Conservation (phyloP, 345 rosid species). For the Camelina laxa region DNA sequence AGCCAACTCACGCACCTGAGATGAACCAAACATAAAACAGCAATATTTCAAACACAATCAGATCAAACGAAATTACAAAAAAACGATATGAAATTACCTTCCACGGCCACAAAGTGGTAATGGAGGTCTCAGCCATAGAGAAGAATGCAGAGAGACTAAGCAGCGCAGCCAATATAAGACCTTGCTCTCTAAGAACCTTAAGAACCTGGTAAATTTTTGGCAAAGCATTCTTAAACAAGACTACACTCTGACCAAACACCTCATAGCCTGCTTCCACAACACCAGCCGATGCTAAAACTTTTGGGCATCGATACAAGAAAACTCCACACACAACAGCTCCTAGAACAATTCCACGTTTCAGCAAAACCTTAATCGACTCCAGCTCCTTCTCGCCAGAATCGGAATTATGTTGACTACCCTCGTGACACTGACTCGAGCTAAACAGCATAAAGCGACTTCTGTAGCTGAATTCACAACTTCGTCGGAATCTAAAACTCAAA, state of each 20-base stretch:
- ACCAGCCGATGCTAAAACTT: conserved; percentile 72
- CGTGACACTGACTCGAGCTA: conserved; percentile 39
- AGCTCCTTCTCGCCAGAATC: conserved; percentile 38
- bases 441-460: conserved; percentile 40
- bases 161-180: conserved; percentile 69
- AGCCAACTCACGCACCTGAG: conserved; percentile 92
- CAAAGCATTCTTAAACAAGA: conserved; percentile 67
- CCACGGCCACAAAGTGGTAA: conserved; percentile 95
- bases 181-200: conserved; percentile 78
- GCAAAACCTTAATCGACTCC: conserved; percentile 49
- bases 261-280: conserved; percentile 73
- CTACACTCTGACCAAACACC: conserved; percentile 63
- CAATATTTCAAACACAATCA: conserved; percentile 36
- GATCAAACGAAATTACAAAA: not conserved
- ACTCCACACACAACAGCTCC: conserved; percentile 70
- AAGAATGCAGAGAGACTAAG: conserved; percentile 86
- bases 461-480: conserved; percentile 32
- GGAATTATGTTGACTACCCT: conserved; percentile 26
- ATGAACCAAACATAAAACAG: conserved; percentile 33
- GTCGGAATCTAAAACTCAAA: conserved; percentile 32
- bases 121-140: conserved; percentile 97
- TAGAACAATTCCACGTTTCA: conserved; percentile 59
- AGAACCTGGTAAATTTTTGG: conserved; percentile 78
- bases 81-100: conserved; percentile 49
- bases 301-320: conserved; percentile 58